Evolutionary conservation across 805 yeast species (phyloP).

Genomic region (Yamadazyma akitaensis): DNA sequence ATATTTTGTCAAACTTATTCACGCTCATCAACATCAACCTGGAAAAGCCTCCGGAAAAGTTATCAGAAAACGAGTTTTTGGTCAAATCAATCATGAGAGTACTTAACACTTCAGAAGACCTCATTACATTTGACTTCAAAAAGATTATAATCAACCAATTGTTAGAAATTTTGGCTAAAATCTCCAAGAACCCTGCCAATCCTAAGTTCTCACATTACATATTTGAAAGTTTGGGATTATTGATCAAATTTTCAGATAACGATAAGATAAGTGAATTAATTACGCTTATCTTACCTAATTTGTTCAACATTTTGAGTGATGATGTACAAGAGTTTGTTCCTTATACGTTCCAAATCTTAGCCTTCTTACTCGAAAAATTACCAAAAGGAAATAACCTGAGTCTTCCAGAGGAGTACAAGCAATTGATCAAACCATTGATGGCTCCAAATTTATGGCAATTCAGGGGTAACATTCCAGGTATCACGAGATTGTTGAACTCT

Average conservation of each 20-base stretch:
- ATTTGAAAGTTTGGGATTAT: conserved; percentile 82
- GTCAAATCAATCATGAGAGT: conserved; percentile 88
- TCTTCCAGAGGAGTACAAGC: conserved; percentile 63
- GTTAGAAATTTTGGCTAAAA: conserved; percentile 62
- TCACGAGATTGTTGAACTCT: conserved; percentile 72
- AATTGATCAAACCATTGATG: conserved; percentile 73
- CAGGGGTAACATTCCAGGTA: conserved; percentile 90
- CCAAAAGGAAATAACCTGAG: conserved; percentile 32
- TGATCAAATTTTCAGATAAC: conserved; percentile 50
- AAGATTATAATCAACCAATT: conserved; percentile 59
- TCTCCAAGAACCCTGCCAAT: conserved; percentile 88
- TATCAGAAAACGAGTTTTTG: conserved; percentile 92
- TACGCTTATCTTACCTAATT: conserved; percentile 58
- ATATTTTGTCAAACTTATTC: conserved; percentile 64
- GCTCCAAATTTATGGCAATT: conserved; percentile 94
- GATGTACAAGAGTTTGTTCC: conserved; percentile 95
- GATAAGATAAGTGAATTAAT: conserved; percentile 39
- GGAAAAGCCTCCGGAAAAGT: conserved; percentile 71
- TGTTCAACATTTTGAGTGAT: conserved; percentile 64
- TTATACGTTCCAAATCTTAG: conserved; percentile 85
- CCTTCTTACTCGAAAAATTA: conserved; percentile 65
- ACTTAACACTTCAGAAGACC: conserved; percentile 65
- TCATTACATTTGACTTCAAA: conserved; percentile 43
- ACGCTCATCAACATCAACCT: conserved; percentile 44
- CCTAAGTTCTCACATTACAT: conserved; percentile 89